Evolutionary conservation across 2,329 filamentous ascomycete species (phyloP).

Genomic region (Aspergillus proliferans): DNA sequence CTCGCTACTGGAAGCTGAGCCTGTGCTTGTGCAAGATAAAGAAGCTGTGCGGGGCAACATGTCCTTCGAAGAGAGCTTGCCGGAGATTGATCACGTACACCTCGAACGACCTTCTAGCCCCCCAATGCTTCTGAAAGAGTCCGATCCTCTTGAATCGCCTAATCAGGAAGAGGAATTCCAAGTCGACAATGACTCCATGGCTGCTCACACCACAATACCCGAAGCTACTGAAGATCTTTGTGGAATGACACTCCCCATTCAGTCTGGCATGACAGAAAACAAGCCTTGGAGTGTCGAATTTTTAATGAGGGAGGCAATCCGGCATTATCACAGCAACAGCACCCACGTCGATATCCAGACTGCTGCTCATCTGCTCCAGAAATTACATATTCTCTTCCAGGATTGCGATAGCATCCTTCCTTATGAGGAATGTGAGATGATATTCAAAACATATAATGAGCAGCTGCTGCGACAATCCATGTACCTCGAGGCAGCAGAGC

Average conservation of each 20-base stretch:
- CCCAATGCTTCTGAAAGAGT: slow-evolving; percentile 30
- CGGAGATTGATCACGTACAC: slow-evolving; percentile 26
- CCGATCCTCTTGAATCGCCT: slow-evolving; percentile 20
- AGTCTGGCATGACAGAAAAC: slow-evolving; percentile 20
- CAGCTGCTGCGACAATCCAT: slow-evolving; percentile 45
- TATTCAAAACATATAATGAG: slow-evolving; percentile 53
- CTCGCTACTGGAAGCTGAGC: slow-evolving; percentile 7
- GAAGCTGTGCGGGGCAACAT: slow-evolving; percentile 17
- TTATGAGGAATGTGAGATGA: slow-evolving; percentile 47
- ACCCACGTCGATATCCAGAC: slow-evolving; percentile 33
- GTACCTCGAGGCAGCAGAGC: slow-evolving; percentile 45
- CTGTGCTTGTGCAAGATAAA: slow-evolving; percentile 10
- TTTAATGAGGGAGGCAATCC: slow-evolving; percentile 34
- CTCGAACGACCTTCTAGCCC: slow-evolving; percentile 41
- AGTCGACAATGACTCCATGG: background rate
- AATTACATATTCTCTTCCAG: slow-evolving; percentile 33
- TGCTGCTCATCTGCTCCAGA: slow-evolving; percentile 37
- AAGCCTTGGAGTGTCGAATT: slow-evolving; percentile 37
- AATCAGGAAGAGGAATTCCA: slow-evolving; percentile 7
- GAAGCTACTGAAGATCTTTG: slow-evolving; percentile 16
- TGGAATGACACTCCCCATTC: slow-evolving; percentile 26
- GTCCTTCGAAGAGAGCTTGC: slow-evolving; percentile 19
- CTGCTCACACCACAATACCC: slow-evolving; percentile 5
- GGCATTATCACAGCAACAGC: slow-evolving; percentile 33
- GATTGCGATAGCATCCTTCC: slow-evolving; percentile 34